Percentiles rank a stretch among this genome's conserved stretches.
These are phyloP conservation scores for Aspergillus leporis DNA, from an alignment of 495 filamentous ascomycete genomes.

Conservation along the genomic window DNA sequence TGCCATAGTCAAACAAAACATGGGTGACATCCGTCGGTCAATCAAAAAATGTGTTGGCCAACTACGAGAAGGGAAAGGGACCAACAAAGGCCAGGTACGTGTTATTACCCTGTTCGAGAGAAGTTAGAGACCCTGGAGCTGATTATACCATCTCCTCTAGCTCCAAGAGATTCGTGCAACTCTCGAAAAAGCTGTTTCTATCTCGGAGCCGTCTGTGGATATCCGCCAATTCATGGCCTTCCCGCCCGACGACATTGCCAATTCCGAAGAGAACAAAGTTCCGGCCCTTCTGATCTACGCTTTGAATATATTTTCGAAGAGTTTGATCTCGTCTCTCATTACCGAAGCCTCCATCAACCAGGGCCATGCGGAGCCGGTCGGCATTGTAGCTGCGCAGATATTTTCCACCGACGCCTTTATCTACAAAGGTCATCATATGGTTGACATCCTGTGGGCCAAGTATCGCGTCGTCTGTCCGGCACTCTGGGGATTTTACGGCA, in stretches of 20 bases:
- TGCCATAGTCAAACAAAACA: conserved; percentile 57
- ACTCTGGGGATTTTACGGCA: conserved; percentile 80
- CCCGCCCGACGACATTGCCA: conserved; percentile 54
- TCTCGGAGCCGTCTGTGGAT: conserved; percentile 60
- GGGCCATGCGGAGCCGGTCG: conserved; percentile 77
- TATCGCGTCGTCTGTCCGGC: conserved; percentile 78
- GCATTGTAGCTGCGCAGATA: conserved; percentile 69
- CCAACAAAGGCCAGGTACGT: conserved; percentile 57
- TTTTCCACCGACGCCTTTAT: conserved; percentile 68
- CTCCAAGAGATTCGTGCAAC: conserved; percentile 47
- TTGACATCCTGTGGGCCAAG: conserved; percentile 89
- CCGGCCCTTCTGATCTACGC: conserved; percentile 79
- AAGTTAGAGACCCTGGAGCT: background rate
- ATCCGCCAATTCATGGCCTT: conserved; percentile 65
- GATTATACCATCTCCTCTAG: conserved; percentile 21
- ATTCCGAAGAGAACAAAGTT: conserved; percentile 53
- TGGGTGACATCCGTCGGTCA: conserved; percentile 74
- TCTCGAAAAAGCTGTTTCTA: conserved; percentile 44
- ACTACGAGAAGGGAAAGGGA: conserved; percentile 61
- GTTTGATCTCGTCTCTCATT: conserved; percentile 71
- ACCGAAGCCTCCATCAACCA: conserved; percentile 70
- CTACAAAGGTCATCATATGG: conserved; percentile 70
- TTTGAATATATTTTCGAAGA: conserved; percentile 81
- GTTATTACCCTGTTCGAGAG: background rate
- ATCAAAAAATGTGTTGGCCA: conserved; percentile 74